These are phyloP conservation scores for Aspergillus intermedius DNA, from an alignment of 2,329 filamentous ascomycete species.

Conservation along the genomic window DNA sequence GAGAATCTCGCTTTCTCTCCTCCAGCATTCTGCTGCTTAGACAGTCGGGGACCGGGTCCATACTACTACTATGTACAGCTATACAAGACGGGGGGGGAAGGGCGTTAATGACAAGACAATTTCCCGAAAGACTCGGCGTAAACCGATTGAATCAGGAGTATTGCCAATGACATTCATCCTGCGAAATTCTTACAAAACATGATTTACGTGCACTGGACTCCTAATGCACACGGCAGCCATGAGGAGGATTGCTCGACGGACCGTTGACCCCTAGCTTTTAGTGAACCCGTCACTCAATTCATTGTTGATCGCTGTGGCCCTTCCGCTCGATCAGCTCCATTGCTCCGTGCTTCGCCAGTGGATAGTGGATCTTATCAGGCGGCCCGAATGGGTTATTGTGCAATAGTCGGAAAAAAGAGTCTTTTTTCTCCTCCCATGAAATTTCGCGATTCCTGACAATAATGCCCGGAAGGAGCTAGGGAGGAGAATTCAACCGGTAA, in stretches of 20 bases:
- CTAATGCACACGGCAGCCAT: background rate
- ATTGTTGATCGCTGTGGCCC: background rate
- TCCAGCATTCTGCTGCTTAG: too few relatives aligned
- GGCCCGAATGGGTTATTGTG: background rate
- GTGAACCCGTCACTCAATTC: background rate
- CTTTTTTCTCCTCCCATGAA: background rate
- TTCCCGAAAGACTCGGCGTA: conserved; percentile 2
- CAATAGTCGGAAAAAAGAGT: background rate
- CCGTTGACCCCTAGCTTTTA: background rate
- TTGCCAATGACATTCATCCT: conserved; percentile 2
- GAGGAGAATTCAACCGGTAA: background rate
- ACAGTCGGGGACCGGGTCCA: too few relatives aligned
- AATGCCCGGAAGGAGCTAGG: conserved; percentile 8
- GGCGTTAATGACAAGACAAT: too few relatives aligned
- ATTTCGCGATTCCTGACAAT: conserved; percentile 4
- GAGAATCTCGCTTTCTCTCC: too few relatives aligned
- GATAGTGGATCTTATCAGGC: background rate
- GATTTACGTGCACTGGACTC: conserved; percentile 3
- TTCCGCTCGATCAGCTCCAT: conserved; percentile 1
- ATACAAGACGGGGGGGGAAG: too few relatives aligned
- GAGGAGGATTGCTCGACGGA: background rate
- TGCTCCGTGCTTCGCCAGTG: background rate
- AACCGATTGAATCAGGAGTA: conserved; percentile 5
- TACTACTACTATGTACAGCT: too few relatives aligned
- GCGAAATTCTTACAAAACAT: background rate